Conservation (phyloP, 768 basidiomycete genomes). For the Leccinum barrowsii region DNA sequence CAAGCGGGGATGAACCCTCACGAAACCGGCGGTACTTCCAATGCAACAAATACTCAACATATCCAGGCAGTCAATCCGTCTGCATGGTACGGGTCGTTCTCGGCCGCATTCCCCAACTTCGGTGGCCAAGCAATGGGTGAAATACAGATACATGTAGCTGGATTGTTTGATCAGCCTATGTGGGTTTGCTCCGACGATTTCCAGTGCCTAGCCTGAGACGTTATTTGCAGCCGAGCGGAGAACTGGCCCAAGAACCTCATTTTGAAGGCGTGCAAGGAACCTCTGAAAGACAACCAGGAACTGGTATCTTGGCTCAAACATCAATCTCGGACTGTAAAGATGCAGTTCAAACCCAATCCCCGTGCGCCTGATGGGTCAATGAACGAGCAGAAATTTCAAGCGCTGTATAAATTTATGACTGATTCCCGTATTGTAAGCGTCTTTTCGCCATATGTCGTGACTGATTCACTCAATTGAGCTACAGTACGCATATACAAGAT, state of each 20-base stretch:
- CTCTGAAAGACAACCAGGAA: slow-evolving; percentile 36
- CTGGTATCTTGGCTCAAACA: slow-evolving; percentile 48
- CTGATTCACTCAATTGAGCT: neutral
- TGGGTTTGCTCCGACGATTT: slow-evolving; percentile 24
- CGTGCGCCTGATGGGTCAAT: slow-evolving; percentile 31
- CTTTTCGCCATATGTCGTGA: neutral
- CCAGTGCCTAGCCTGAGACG: neutral
- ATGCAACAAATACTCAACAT: neutral
- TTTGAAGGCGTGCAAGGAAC: slow-evolving; percentile 40
- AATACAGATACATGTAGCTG: slow-evolving; percentile 39
- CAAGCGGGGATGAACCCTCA: slow-evolving; percentile 18
- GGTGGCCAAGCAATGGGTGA: slow-evolving; percentile 36
- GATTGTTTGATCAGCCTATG: slow-evolving; percentile 24
- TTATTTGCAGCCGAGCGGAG: slow-evolving; percentile 40
- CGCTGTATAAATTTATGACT: slow-evolving; percentile 40
- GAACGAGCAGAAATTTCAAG: slow-evolving; percentile 43
- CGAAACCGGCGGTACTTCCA: slow-evolving; percentile 4
- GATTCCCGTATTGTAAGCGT: slow-evolving; percentile 45
- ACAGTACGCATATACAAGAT: slow-evolving; percentile 52
- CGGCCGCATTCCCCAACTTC: slow-evolving; percentile 37
- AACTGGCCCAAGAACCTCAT: slow-evolving; percentile 51
- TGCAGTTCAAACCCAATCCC: slow-evolving; percentile 37
- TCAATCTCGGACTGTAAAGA: slow-evolving; percentile 34
- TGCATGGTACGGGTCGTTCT: slow-evolving; percentile 49
- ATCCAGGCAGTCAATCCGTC: neutral